Evolutionary conservation across 169 alveolate species (phyloP).

Genomic region (Babesia bovis): DNA sequence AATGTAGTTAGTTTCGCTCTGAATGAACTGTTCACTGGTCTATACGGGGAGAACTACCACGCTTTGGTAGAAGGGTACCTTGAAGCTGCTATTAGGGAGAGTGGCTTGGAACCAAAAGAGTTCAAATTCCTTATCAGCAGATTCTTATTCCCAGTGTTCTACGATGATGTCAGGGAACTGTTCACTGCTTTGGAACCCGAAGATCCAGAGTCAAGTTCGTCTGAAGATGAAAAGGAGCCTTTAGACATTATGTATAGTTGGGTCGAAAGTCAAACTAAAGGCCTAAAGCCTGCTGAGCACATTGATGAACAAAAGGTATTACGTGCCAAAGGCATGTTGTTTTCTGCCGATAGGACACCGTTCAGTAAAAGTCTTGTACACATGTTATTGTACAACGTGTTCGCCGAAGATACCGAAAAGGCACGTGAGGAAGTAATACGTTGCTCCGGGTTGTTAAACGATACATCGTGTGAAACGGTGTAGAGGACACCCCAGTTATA

Average conservation of each 20-base stretch:
- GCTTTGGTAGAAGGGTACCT: background rate
- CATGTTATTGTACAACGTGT: background rate
- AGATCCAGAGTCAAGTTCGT: background rate
- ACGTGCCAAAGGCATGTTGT: background rate
- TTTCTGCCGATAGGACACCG: background rate
- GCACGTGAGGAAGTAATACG: background rate
- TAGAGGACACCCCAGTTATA: too few relatives aligned
- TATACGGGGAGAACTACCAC: background rate
- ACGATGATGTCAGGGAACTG: background rate
- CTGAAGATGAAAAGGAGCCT: background rate
- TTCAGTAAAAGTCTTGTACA: background rate
- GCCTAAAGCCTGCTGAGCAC: background rate
- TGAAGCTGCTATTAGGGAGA: background rate
- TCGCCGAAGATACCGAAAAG: background rate
- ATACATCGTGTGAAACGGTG: too few relatives aligned
- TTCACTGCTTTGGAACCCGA: background rate
- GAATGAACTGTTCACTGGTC: background rate
- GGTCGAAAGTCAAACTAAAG: background rate
- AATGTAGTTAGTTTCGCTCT: background rate
- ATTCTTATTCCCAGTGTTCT: background rate
- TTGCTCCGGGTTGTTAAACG: too few relatives aligned
- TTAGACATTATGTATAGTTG: background rate
- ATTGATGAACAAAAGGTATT: background rate
- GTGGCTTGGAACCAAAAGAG: background rate
- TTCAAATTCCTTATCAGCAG: background rate